Percentiles rank a stretch among this genome's conserved stretches.
Evolutionary conservation across 768 basidiomycete species (phyloP).

Genomic region (Suillus occidentalis): DNA sequence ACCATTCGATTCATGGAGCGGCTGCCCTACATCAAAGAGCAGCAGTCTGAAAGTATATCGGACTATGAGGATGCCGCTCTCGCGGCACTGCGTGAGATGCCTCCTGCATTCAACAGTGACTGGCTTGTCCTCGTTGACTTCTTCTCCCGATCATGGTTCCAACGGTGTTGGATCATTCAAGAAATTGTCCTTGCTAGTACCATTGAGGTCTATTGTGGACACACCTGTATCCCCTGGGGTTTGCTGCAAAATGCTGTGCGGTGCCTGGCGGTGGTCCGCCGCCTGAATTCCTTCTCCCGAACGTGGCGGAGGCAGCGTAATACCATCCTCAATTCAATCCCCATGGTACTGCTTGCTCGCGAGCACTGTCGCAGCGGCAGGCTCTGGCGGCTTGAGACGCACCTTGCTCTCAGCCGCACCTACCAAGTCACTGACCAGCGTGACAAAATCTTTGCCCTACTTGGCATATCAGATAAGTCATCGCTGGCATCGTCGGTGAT

Average conservation of each 20-base stretch:
- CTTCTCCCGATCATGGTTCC: background rate
- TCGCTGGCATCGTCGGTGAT: background rate
- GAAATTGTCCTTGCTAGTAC: conserved; percentile 9
- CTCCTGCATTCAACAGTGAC: background rate
- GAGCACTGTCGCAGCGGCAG: background rate
- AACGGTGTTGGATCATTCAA: conserved; percentile 9
- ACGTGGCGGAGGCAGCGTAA: background rate
- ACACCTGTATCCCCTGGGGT: background rate
- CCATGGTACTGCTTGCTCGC: background rate
- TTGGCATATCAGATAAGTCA: background rate
- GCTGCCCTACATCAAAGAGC: background rate
- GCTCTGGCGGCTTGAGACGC: background rate
- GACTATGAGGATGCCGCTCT: background rate
- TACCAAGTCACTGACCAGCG: conserved; percentile 13
- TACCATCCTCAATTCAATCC: background rate
- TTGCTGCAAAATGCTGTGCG: background rate
- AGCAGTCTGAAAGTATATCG: background rate
- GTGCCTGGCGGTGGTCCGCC: background rate
- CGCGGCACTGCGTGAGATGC: background rate
- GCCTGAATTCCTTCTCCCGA: background rate
- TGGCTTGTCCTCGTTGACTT: conserved; percentile 3
- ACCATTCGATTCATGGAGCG: background rate
- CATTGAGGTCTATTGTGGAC: background rate
- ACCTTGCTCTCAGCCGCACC: background rate
- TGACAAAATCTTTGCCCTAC: conserved; percentile 13